Base-by-base conservation (phyloP, 2,329 filamentous ascomycete genomes). In the Daldinia eschscholtzii region DNA sequence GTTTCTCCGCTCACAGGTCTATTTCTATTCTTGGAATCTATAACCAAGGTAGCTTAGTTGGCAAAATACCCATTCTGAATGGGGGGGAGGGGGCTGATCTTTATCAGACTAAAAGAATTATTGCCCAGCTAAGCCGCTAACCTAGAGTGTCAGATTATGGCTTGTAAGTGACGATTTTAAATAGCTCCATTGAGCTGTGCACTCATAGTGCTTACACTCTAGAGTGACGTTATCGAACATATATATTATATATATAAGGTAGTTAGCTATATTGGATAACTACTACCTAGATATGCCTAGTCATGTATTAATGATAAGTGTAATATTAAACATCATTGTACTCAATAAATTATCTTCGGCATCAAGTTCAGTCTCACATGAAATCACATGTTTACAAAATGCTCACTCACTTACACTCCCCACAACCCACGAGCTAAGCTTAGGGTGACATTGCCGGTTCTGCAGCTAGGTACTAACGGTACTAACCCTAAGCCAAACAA, bases 1-100 rank as follows among this genome's bases (percentile, higher is more conserved):
- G 5, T n/a, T 39, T 37, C 52, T 55, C 52, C 13, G 9, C 52
- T 55, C 33, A 30, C 33, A 39, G n/a, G 52, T 35, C 15, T 55
- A 35, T 35, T 55, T 55, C 52, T 55, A 37, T 37, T 55, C 33
- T 39, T 15, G 30, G 52, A 13, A 23, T 9, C 4, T 37, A 55
- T 55, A 23, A 35, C 33, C 23, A 18, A 30, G n/a, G 23, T 55
- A 37, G 30, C 20, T 30, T 55, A 9, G 10, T 53, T 53, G 50
- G 28, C 30, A 37, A 35, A n/a, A 20, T 33, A 57, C 53, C 15
- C 37, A 6, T 26, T 57, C 12, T n/a, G n/a, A 37, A 37, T 33
- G 37, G 10, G 52, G n/a, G n/a, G n/a, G n/a, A n/a, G n/a, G n/a
- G n/a, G 33, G 33, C 20, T 37, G 52, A 12, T 55, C 20, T 4